Base-by-base conservation (phyloP, 148 eudicot genomes). In the Fagopyrum homotropicum region DNA sequence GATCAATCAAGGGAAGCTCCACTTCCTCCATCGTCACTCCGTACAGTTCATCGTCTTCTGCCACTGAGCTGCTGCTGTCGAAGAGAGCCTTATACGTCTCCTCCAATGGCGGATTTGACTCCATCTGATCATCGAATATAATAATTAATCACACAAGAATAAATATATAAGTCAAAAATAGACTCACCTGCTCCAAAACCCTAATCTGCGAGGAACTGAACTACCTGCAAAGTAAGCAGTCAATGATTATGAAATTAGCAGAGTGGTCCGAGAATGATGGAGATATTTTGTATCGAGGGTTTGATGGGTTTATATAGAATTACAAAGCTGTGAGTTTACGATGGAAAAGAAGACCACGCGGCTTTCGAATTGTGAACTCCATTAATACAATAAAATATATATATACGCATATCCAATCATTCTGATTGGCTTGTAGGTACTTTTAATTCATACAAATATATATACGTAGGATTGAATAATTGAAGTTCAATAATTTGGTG, bases 81-180 rank as follows among this genome's bases (percentile, higher is more conserved):
- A 89, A 68, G 52, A 93, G 90, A 7, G 77, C 48, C 51, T 82
- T 85, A 79, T 89, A 93, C 0, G 82, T 57, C 72, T 82, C 83
- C 47, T 84, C 82, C 44, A 93, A 86, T 10, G 98, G 97, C 22
- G 98, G 94, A 52, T 93, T 93, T 10, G 82, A n/a, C 7, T 77
- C 80, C 84, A 80, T 26, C 35, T 22, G 7, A 59, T 19, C 64
- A 22, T 8, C 26, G 61, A 52, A 52, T 46, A 46, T 46, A 46
- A 2, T 9, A 49, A 35, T 35, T 35, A 35, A 0, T 35, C 3
- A 35, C 40, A 35, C 40, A 35, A 35, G 40, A 35, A 35, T 35
- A 35, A 35, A 35, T 35, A 22, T 22, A 22, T 0, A 35, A 35
- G 0, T 0, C 0, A 35, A 35, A 35, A 35, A 35, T 35, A 35